Evolutionary conservation across 2,329 filamentous ascomycete genomes (phyloP), one percentile per base, ranked within the genome.

Genomic region (Didymella pinodella): DNA sequence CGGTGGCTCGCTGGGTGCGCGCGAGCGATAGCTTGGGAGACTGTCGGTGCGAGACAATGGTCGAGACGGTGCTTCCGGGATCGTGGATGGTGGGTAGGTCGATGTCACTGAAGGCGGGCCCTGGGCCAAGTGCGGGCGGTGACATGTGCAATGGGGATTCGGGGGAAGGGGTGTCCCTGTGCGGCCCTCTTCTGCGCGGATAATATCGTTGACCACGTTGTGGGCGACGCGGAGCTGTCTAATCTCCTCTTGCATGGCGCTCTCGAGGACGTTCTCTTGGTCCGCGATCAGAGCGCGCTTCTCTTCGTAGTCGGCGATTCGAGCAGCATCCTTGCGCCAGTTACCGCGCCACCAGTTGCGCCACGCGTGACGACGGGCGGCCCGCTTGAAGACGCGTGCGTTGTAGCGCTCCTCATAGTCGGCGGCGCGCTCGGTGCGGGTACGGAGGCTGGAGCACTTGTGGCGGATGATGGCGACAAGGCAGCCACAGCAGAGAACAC

Each of bases 381-480:
- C 84, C 31, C 81, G 78, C 43, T 80, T 80, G 65, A 87, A 87
- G 7, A 82, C 78, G 12, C 80, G 78, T 11, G 77, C 82, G 28
- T 81, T 83, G 29, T 79, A 76, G 49, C 84, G 79, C 71, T 87
- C 84, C 74, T 87, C 85, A 14, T 79, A 79, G 43, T 80, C 77
- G 16, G 85, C 83, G 8, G 82, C 79, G 26, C 83, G 78, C 57
- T 86, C 84, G 12, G 81, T 82, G 57, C 81, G 80, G 29, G 78
- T 80, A 31, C 83, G 80, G 25, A 80, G 77, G 50, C 81, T 81
- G 64, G 81, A 79, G 60, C 80, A 85, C 62, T 81, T 81, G 56
- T 79, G 75, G 25, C 78, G 78, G 54, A 84, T 76, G 41, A 81
- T 74, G 5, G 76, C 71, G 64, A 82, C 74, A 2, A 83, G 64